Conservation (phyloP, 106 monocot species). For the Dendrobium catenatum region DNA sequence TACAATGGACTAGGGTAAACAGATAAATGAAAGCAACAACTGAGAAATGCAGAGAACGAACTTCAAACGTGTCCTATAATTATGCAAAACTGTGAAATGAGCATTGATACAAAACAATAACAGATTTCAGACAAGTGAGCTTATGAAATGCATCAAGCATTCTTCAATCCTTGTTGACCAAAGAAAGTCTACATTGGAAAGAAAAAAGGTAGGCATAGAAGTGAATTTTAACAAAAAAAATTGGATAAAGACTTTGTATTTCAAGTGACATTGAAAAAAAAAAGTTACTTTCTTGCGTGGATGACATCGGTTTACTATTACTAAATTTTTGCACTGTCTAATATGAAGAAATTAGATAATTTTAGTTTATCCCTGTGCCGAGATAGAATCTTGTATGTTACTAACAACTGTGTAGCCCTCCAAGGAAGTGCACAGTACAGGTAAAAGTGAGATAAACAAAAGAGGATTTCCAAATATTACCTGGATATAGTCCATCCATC, state of each 20-base stretch:
- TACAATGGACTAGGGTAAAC: background rate
- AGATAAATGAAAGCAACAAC: background rate
- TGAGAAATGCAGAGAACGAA: background rate
- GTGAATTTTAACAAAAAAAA: constrained; percentile 2
- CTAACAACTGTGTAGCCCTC: background rate
- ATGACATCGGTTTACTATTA: background rate
- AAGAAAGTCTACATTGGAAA: background rate
- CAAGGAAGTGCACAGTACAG: background rate
- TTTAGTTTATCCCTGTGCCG: background rate
- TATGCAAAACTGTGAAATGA: background rate
- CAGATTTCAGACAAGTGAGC: background rate
- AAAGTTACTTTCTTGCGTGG: background rate
- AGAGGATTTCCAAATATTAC: constrained; percentile 24
- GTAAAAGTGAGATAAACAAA: background rate
- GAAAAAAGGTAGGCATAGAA: background rate
- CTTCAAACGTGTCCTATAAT: background rate
- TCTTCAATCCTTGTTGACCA: background rate
- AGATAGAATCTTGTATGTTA: constrained; percentile 5
- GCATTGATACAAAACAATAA: background rate
- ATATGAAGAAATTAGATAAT: background rate
- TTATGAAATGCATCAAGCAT: background rate
- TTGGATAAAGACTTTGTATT: background rate
- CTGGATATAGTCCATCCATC: constrained; percentile 98
- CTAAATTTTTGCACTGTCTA: background rate
- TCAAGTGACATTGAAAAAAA: background rate